Base-by-base conservation (phyloP, 805 yeast genomes). In the Huiozyma sinensis region DNA sequence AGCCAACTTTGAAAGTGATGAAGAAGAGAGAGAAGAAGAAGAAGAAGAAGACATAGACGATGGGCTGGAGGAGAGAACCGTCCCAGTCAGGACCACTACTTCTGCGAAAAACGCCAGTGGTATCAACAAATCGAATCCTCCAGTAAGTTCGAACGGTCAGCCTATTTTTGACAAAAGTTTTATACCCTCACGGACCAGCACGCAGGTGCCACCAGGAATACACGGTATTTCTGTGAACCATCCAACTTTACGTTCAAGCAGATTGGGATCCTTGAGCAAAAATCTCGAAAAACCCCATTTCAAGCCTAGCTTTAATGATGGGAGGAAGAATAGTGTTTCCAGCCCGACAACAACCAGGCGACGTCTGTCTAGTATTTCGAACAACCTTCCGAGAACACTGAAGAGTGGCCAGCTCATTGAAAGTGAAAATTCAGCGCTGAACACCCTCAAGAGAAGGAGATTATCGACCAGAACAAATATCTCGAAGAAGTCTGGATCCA, bases 371-470 rank as follows among this genome's bases (percentile, higher is more conserved):
- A 51, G 55, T 5, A 58, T 58, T 10, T 44, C 58, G 5, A 9
- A 31, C n/a, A 40, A 6, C 42, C 42, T 35, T 39, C 37, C 28
- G 37, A 51, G 17, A 10, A 41, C 29, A 17, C 9, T 36, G 7
- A 33, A 17, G 54, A 54, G 38, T 55, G 56, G 40, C 47, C 35
- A 33, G 12, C 17, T 42, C 9, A 50, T 52, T 36, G 46, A 60
- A 4, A 52, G 51, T 13, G 64, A 63, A 46, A 44, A 54, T 7
- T 48, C 60, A 1, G 43, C 46, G 29, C 49, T 62, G 13, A 53
- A 56, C 39, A 52, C 63, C 1, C 46, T 61, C 24, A 62, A 62
- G 39, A 57, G 56, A 45, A 53, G 63, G 17, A 47, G 62, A 36
- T 50, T 55, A 53, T 54, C 61, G 2, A 41, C 56, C 5, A 50